Base-by-base conservation (phyloP, 352 stramenopile genomes). In the Peronospora farinosa region DNA sequence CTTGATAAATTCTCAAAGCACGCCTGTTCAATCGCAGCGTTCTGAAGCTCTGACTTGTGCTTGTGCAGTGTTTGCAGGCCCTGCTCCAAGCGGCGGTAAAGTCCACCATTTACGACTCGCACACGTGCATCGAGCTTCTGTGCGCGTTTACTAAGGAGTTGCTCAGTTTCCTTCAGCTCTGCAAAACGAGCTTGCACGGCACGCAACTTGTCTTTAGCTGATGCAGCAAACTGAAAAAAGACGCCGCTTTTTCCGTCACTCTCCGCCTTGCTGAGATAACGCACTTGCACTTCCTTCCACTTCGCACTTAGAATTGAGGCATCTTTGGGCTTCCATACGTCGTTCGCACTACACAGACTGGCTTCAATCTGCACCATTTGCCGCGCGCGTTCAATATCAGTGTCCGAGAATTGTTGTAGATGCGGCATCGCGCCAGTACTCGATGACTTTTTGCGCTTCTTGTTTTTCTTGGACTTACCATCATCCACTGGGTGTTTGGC, bases 361-460 rank as follows among this genome's bases (percentile, higher is more conserved):
- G 76, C 77, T 53, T 93, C 83, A 40, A 93, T 77, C n/a, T 79
- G 56, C 19, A 93, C 65, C 68, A 90, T 82, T 58, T 88, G 86
- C 21, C 68, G 67, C 7, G 80, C 83, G 4, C 68, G 61, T 40
- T 80, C 68, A 32, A 93, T 62, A 10, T 81, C 70, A n/a, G 59
- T 72, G 37, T 93, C 80, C 0, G 72, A 65, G 38, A 91, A 86
- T 28, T 67, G 37, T 6, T 70, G 23, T 1, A 88, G 53, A 4
- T 31, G 40, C 1, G 70, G 61, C 3, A 64, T 52, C 16, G 49
- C 52, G 27, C 35, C 51, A 5, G 51, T 15, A 8, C 52, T 53
- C 5, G 66, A 40, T 2, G 57, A 58, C 55, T 86, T 89, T 47
- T 86, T 88, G 41, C 58, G 60, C 40, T 87, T 86, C 47, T 85